Base-by-base conservation (phyloP, 371 early-diverging fungal species). In the Mucor indicus region DNA sequence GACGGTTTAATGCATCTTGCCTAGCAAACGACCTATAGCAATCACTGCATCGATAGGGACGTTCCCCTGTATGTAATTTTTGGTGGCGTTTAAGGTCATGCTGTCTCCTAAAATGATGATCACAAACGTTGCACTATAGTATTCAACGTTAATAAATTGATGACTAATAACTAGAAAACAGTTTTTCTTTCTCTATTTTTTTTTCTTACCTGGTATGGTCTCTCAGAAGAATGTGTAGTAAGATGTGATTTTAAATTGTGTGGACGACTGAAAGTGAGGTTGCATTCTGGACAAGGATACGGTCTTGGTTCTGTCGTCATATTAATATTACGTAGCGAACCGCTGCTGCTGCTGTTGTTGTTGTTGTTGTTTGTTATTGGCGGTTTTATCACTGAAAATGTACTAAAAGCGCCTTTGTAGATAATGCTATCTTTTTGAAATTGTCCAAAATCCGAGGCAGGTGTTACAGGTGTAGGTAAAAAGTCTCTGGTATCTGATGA, bases 21-120 rank as follows among this genome's bases (percentile, higher is more conserved):
- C 90, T 79, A 5, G 89, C 83, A 73, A 90, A 90, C 44, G 85
- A 74, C 17, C 88, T 64, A 41, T 52, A 49, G 40, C 68, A 71
- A 29, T 45, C 49, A 38, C 50, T 53, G 36, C 69, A 71, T 13
- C 57, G 53, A 48, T 83, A 81, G 0, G 90, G 89, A 47, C 82
- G 74, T 50, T 86, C 87, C 6, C 90, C 90, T 5, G 89, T 86
- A 51, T 89, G 90, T 22, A 86, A 55, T 37, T 84, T 79, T 69
- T 81, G 77, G 57, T 89, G 89, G 23, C 89, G 75, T 67, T 87
- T 86, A 38, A 89, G 60, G 55, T 89, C 89, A 62, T 89, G 89
- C 29, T 84, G 84, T 5, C 89, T 73, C 30, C 85, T 74, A 62
- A 89, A 89, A 36, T 64, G 69, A 39, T 71, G 57, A 22, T 64